Evolutionary conservation across 805 yeast species (phyloP), one percentile per base, ranked within the genome.

Genomic region (Tetrapisispora namnaoensis): DNA sequence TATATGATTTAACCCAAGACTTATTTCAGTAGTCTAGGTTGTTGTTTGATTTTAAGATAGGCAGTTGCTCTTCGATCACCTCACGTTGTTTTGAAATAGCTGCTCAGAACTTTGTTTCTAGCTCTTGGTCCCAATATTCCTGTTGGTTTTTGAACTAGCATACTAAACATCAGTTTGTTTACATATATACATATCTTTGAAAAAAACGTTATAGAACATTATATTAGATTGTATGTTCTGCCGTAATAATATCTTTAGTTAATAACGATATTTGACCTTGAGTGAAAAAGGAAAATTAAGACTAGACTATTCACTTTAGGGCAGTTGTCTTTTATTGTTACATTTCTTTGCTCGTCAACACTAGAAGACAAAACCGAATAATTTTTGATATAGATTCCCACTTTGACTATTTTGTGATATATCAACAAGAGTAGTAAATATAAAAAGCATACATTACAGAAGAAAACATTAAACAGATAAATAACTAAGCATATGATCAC

Each of bases 401-500:
- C 11, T 32, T 32, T 32, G n/a, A 13, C 32, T 14, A 32, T 6
- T 32, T 24, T 24, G 28, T 6, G 28, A 24, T 24, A 24, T 32
- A 32, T 7, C 14, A 32, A 10, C 11, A 32, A 32, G 4, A 14
- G n/a, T 32, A 32, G n/a, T 6, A 14, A 6, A 5, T 10, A 32
- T 13, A 32, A 10, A 10, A 32, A 5, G 13, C 35, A 4, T 32
- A 14, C 35, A 32, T 32, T 13, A 5, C 13, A 32, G n/a, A 14
- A 32, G 13, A 11, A 32, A 6, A 32, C 13, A 13, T 14, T 5
- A 32, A 4, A 11, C 20, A 17, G 6, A 35, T 35, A 36, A 36
- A 36, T 18, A 24, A 6, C 8, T 24, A 36, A n/a, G 38, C 37
- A n/a, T 42, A 42, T 42, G 62, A 47, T 50, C 38, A 55, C 55